Evolutionary conservation across 768 basidiomycete genomes (phyloP), one percentile per base, ranked within the genome.

Genomic region (Wakefieldia striispora): DNA sequence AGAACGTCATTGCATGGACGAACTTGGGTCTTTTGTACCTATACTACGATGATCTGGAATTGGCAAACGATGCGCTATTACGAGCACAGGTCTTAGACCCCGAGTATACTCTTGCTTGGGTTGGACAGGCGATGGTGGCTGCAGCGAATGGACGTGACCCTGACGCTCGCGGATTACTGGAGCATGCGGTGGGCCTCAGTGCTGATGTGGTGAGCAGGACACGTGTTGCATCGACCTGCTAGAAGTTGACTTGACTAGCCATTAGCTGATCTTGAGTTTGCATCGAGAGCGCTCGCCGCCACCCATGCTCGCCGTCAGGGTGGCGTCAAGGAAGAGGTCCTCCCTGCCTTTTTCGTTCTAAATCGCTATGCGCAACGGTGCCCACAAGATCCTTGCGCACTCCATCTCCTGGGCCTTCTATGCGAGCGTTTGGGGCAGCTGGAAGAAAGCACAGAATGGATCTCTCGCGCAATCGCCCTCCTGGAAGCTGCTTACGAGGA

Each of bases 71-170:
- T 60, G 86, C 90, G 1, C 82, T 99, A 57, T 77, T 84, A 60
- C 84, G 84, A 49, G 92, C 95, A 10, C 97, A 97, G 65, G 84
- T 87, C 16, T 76, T 94, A 38, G 94, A 98, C 71, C 91, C 95
- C 7, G 95, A 98, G 61, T 87, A 85, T 69, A 77, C 87, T 1
- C 61, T 84, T 19, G 86, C 93, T 8, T 99, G 97, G 97, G 75
- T 95, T 19, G 97, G 93, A 1, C 94, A 95, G 65, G 88, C 81
- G 4, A 67, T 91, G 21, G 75, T 91, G 37, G 88, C 88, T 39
- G 76, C 73, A 16, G 62, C 69, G 27, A 80, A 82, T 48, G 80
- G 78, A 4, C 79, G 90, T 45, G 65, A 76, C 26, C 56, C 63
- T 5, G 86, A 93, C 47, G 84, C 89, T 3, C 73, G 74, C 17